Evolutionary conservation across 208 protist species (phyloP), one percentile per base, ranked within the genome.

Genomic region (Trichomonas vaginalis): DNA sequence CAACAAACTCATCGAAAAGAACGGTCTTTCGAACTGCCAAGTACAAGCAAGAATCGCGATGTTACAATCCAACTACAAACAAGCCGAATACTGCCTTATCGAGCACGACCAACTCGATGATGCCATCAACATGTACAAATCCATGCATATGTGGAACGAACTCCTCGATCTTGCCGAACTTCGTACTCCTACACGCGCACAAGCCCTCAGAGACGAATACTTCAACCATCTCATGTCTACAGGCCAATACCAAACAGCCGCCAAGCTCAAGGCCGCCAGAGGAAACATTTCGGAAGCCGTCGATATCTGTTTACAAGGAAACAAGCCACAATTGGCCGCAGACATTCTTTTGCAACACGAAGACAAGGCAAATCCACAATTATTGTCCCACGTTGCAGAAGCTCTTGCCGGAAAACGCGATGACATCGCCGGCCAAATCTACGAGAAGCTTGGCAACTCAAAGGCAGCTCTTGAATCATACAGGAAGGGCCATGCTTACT

Each of bases 71-170:
- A 88, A 88, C 17, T 88, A 45, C 82, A 88, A 88, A 42, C 82
- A 88, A 42, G 82, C 82, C 8, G 82, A 88, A 32, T 88, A 88
- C 40, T 88, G 82, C 40, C 37, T 88, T 21, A 88, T 88, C 37
- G 82, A 88, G 32, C 82, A 88, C 37, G 82, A 88, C 17, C 82
- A 88, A 23, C 40, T 88, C 17, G 82, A 88, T 32, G 40, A 45
- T 21, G 82, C 82, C 9, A 88, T 88, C 37, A 47, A 88, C 37
- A 88, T 88, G 82, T 88, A 88, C 40, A 88, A 88, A 42, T 88
- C 82, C 23, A 88, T 88, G 82, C 82, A 88, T 42, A 88, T 88
- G 82, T 88, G 82, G 82, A 88, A 88, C 37, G 82, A 88, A 23
- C 37, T 88, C 23, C 40, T 88, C 17, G 82, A 88, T 88, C 37